These are phyloP conservation scores for Penicillium bialowiezense DNA, from an alignment of 495 filamentous ascomycete species.

Conservation along the genomic window DNA sequence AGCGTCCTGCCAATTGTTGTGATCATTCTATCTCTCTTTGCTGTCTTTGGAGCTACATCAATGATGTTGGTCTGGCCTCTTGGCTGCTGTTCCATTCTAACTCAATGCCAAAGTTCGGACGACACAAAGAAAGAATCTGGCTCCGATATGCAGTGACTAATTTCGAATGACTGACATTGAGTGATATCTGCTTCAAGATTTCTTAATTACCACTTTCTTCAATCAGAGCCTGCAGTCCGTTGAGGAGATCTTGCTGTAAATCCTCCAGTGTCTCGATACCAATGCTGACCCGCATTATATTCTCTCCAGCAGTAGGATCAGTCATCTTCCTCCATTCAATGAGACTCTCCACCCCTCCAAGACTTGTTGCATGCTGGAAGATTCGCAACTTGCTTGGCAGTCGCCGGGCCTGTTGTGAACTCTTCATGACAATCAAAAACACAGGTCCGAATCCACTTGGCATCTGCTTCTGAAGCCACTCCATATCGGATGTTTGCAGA, in stretches of 20 bases:
- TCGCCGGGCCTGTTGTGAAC: constrained; percentile 53
- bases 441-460: constrained; percentile 82
- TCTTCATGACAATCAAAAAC: constrained; percentile 64
- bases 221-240: constrained; percentile 46
- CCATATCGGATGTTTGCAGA: constrained; percentile 57
- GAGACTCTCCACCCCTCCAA: constrained; percentile 87
- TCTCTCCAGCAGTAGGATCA: constrained; percentile 62
- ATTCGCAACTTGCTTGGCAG: constrained; percentile 71
- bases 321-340: constrained; percentile 68
- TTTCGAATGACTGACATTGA: no score
- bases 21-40: no score
- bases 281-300: constrained; percentile 72
- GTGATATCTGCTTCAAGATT: no score
- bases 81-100: no score
- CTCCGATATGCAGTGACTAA: no score
- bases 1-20: no score
- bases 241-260: constrained; percentile 66
- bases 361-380: constrained; percentile 88
- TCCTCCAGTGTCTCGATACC: constrained; percentile 82
- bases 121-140: no score
- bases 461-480: constrained; percentile 82
- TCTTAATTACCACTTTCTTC: neutral
- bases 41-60: no score
- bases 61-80: no score
- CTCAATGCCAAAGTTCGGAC: no score